Evolutionary conservation across 2,329 filamentous ascomycete species (phyloP).

Genomic region (Nothopassalora personata): DNA sequence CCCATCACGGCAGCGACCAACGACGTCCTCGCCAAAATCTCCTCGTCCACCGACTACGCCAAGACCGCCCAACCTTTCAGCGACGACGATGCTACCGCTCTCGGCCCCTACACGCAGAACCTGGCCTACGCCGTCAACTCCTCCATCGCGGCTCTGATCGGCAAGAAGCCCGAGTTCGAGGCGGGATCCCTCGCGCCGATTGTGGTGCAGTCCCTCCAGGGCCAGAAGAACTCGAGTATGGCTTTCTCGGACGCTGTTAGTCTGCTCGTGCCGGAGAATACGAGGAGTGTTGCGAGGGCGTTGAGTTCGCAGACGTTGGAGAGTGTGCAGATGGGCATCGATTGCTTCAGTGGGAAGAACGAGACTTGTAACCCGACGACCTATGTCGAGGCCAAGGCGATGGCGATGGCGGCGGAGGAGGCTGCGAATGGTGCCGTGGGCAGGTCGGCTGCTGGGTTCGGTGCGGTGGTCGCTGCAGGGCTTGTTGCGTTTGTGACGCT

Average conservation of each 20-base stretch:
- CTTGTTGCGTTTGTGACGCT: neutral
- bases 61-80: neutral
- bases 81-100: neutral
- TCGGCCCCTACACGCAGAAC: slow-evolving; percentile 2
- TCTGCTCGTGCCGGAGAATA: neutral
- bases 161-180: slow-evolving; percentile 4
- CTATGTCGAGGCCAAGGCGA: neutral
- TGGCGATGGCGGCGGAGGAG: neutral
- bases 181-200: neutral
- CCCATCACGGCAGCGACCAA: slow-evolving; percentile 4
- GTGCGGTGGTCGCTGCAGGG: neutral
- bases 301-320: neutral
- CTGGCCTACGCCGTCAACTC: slow-evolving; percentile 7
- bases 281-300: neutral
- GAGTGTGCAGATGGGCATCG: slow-evolving; percentile 3
- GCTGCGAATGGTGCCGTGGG: neutral
- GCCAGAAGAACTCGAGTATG: neutral
- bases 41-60: neutral
- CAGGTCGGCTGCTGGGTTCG: neutral
- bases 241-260: neutral
- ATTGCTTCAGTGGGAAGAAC: slow-evolving; percentile 7
- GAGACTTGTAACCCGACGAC: slow-evolving; percentile 1
- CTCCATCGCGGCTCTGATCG: slow-evolving; percentile 8
- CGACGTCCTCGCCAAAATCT: neutral
- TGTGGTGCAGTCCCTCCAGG: neutral